Percentiles rank a stretch among this genome's conserved stretches.
Evolutionary conservation across 257 asterid species (phyloP).

Genomic region (Capsicum rhomboideum): DNA sequence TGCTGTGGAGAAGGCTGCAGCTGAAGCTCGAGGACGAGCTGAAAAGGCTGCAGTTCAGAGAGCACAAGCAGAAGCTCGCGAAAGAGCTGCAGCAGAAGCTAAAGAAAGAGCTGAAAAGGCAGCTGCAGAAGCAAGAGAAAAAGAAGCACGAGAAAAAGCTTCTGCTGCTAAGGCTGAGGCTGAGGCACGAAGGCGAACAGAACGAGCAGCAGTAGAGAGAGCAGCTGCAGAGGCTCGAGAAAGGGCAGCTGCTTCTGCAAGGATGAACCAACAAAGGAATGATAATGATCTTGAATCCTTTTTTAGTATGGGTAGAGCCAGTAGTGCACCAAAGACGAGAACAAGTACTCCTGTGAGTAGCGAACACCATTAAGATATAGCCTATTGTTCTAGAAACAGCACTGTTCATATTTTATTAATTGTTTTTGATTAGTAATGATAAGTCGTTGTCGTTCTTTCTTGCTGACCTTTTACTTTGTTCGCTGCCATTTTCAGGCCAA

Average conservation of each 20-base stretch:
- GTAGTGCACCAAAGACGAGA: slow-evolving; percentile 85
- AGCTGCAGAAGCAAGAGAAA: slow-evolving; percentile 80
- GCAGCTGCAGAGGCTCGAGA: slow-evolving; percentile 83
- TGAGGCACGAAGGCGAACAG: slow-evolving; percentile 73
- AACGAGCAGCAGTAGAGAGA: slow-evolving; percentile 86
- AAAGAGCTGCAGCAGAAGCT: slow-evolving; percentile 93
- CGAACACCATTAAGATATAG: neutral
- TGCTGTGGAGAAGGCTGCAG: slow-evolving; percentile 72
- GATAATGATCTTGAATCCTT: slow-evolving; percentile 87
- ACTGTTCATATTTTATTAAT: neutral
- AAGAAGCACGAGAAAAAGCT: slow-evolving; percentile 58
- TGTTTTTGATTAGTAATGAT: neutral
- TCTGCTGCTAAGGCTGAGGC: slow-evolving; percentile 43
- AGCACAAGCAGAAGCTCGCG: slow-evolving; percentile 95
- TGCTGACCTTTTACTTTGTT: slow-evolving; percentile 3
- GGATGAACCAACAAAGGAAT: slow-evolving; percentile 61
- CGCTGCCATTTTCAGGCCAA: slow-evolving; percentile 47
- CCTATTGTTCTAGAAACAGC: neutral
- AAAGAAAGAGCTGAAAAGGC: slow-evolving; percentile 79
- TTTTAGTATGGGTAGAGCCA: slow-evolving; percentile 78
- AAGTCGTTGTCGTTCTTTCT: neutral
- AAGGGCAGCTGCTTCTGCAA: slow-evolving; percentile 70
- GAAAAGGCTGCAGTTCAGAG: slow-evolving; percentile 94
- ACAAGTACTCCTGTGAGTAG: slow-evolving; percentile 63
- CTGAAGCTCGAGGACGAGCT: slow-evolving; percentile 84